Conservation (phyloP, 495 filamentous ascomycete species). For the Pseudevernia furfuracea region DNA sequence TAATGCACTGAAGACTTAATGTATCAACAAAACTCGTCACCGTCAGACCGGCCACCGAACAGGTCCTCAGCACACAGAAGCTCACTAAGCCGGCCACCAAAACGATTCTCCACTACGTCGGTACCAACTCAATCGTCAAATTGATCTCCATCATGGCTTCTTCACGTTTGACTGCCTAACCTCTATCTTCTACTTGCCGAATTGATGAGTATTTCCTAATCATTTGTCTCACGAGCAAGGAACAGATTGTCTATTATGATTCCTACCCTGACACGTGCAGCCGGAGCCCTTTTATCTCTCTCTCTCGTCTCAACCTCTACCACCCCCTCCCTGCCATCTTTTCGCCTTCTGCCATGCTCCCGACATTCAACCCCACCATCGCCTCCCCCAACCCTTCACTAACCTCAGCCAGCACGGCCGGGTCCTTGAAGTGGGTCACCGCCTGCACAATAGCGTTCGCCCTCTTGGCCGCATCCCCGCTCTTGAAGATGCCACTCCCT, state of each 20-base stretch:
- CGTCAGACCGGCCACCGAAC: neutral
- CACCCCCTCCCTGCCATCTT: slow-evolving; percentile 84
- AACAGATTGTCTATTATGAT: neutral
- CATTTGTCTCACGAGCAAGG: neutral
- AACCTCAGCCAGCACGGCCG: slow-evolving; percentile 81
- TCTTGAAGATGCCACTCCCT: slow-evolving; percentile 95
- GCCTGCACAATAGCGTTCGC: slow-evolving; percentile 94
- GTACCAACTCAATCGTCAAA: neutral
- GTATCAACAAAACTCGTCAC: neutral
- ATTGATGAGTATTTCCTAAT: neutral
- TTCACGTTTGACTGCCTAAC: neutral
- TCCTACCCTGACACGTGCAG: neutral
- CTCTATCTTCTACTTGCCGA: neutral
- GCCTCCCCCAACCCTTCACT: slow-evolving; percentile 83
- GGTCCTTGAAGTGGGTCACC: slow-evolving; percentile 77
- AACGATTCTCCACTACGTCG: neutral
- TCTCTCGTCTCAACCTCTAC: slow-evolving; percentile 39
- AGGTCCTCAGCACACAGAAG: neutral
- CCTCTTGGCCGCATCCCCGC: slow-evolving; percentile 75
- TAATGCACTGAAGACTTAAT: neutral
- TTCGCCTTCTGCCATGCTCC: slow-evolving; percentile 61
- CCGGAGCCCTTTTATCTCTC: neutral
- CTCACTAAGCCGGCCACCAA: no score
- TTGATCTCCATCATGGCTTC: neutral
- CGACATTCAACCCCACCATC: slow-evolving; percentile 89